Evolutionary conservation across 2,329 filamentous ascomycete species (phyloP), one percentile per base, ranked within the genome.

Genomic region (Colletotrichum costaricense): DNA sequence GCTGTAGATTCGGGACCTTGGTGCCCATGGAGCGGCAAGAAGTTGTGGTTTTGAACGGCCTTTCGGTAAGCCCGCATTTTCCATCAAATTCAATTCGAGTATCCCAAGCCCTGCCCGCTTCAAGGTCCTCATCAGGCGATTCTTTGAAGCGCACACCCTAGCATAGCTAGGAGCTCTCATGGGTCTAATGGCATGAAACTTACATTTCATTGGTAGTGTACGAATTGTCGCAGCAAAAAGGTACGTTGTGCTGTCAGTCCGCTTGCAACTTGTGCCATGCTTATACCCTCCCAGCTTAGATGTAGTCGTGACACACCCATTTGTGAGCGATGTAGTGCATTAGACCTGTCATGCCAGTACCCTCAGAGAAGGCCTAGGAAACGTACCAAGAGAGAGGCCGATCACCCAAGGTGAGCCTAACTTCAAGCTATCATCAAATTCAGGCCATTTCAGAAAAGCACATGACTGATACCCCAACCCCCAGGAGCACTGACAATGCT

Each of bases 291-390:
- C 33, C 46, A 79, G 78, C 69, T 81, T 22, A 77, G 79, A 54
- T 81, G 80, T 58, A 80, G 78, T 63, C 78, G 80, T 62, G 68
- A 78, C 38, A 76, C 78, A 67, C 80, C 80, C 28, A 68, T 69
- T 6, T 81, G 80, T 49, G 72, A 77, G 30, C 76, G 79, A 8
- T 81, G 80, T 68, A 76, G 72, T 55, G 65, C 63, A 8, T 78
- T 78, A 11, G 72, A 76, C 33, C 62, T 77, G 9, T 76, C 77
- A 28, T 81, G 80, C 24, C 60, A 76, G 14, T 81, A 81, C 62
- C 79, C 79, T 2, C 64, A 74, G 16, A 76, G 80, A 24, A 74
- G 63, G 30, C 56, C 60, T 14, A 80, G 80, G 54, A 75, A 78
- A 56, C 77, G 63, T 42, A 74, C 62, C 65, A 73, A 35, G 63